These are phyloP conservation scores for Bretschneidera sinensis DNA, from an alignment of 345 rosid species.

Conservation along the genomic window DNA sequence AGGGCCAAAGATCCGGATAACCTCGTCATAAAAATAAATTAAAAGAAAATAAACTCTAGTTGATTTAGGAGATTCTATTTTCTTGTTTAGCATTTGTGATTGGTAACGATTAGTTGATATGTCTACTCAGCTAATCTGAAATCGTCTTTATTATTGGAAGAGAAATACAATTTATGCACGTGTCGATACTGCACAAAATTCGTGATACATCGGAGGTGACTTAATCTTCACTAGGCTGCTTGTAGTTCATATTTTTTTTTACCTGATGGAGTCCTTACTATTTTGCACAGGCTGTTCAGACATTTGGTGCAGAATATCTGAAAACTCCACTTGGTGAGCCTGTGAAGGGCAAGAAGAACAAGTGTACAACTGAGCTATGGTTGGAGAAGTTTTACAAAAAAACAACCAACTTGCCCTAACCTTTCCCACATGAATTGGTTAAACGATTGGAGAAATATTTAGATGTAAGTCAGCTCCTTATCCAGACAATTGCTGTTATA, in stretches of 20 bases:
- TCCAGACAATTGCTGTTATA: background rate
- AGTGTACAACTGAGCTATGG: constrained; percentile 79
- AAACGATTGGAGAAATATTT: constrained; percentile 91
- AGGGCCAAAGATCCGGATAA: too few species aligned
- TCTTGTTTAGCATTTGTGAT: too few species aligned
- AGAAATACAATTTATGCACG: constrained; percentile 90
- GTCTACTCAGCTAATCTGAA: constrained; percentile 10
- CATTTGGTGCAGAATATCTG: constrained; percentile 78
- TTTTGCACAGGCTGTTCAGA: constrained; percentile 60
- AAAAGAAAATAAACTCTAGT: too few species aligned
- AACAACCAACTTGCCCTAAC: constrained; percentile 91
- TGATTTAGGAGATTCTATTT: too few species aligned
- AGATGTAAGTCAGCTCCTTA: constrained; percentile 60
- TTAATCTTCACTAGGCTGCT: constrained; percentile 10
- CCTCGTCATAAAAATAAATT: too few species aligned
- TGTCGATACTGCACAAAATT: constrained; percentile 82
- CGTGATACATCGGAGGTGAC: constrained; percentile 91
- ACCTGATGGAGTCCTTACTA: background rate
- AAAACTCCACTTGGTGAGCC: constrained; percentile 95
- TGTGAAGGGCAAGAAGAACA: constrained; percentile 85
- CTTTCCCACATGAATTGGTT: constrained; percentile 95
- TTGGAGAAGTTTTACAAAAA: constrained; percentile 91
- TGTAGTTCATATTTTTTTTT: background rate
- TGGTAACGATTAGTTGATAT: too few species aligned
- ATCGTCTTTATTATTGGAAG: constrained; percentile 41